Percentiles rank a stretch among this genome's conserved stretches.
Evolutionary conservation across 805 yeast species (phyloP).

Genomic region (Candida krabiensis): DNA sequence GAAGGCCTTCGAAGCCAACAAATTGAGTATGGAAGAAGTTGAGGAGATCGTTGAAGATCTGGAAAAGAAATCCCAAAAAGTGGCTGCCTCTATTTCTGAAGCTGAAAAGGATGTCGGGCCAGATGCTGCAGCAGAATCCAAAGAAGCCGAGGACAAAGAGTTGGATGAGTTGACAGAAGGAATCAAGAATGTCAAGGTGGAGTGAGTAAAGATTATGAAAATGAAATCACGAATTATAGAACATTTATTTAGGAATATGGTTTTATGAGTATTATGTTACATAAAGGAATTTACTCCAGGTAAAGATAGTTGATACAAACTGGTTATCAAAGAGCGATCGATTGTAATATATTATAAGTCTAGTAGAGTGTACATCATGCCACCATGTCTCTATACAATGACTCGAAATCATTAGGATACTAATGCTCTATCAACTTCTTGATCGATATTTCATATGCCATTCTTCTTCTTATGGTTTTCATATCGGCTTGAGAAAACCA

Average conservation of each 20-base stretch:
- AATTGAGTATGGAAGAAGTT: conserved; percentile 4
- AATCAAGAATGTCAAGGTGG: conserved; percentile 16
- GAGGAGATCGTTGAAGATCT: conserved; percentile 12
- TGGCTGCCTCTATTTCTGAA: conserved; percentile 27
- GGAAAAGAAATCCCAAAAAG: conserved; percentile 26
- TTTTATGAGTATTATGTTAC: background rate
- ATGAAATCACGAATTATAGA: too few species aligned
- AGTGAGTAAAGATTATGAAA: conserved; percentile 1
- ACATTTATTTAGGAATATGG: too few species aligned
- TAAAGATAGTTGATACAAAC: too few species aligned
- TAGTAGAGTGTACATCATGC: too few species aligned
- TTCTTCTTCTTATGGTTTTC: conserved; percentile 59
- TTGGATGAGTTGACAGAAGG: conserved; percentile 15
- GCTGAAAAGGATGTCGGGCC: conserved; percentile 19
- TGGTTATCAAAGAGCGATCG: too few species aligned
- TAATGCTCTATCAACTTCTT: conserved; percentile 17
- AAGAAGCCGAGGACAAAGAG: conserved; percentile 19
- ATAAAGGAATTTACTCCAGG: too few species aligned
- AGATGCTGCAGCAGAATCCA: conserved; percentile 7
- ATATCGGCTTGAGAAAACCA: conserved; percentile 69
- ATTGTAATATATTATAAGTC: too few species aligned
- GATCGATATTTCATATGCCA: conserved; percentile 57
- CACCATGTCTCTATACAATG: too few species aligned
- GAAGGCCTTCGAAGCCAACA: conserved; percentile 11
- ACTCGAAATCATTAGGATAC: too few species aligned